Evolutionary conservation across 2,329 filamentous ascomycete species (phyloP).

Genomic region (Diaporthe ampelina): DNA sequence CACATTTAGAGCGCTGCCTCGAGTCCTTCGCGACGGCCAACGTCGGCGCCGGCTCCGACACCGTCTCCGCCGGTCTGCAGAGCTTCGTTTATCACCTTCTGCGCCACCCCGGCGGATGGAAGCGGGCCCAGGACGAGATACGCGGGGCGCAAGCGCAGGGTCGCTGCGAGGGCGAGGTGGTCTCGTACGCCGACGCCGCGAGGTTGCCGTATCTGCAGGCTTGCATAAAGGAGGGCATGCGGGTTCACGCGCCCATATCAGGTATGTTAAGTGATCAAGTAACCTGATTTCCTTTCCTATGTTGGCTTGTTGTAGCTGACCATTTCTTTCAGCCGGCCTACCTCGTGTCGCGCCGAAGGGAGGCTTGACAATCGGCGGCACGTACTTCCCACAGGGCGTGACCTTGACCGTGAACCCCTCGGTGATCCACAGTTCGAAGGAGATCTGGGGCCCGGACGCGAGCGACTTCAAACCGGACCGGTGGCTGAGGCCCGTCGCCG

Average conservation of each 20-base stretch:
- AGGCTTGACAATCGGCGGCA: slow-evolving; percentile 48
- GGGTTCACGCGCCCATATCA: slow-evolving; percentile 44
- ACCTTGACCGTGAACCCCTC: slow-evolving; percentile 46
- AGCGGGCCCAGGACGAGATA: slow-evolving; percentile 45
- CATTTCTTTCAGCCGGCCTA: slow-evolving; percentile 40
- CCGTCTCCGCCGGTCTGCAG: slow-evolving; percentile 45
- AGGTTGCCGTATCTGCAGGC: slow-evolving; percentile 52
- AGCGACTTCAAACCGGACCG: slow-evolving; percentile 45
- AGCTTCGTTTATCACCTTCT: slow-evolving; percentile 48
- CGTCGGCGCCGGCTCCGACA: slow-evolving; percentile 46
- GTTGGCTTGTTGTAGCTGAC: not conserved
- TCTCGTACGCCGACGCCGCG: slow-evolving; percentile 48
- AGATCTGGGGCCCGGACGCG: slow-evolving; percentile 45
- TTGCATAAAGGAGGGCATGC: slow-evolving; percentile 52
- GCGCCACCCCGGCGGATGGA: slow-evolving; percentile 43
- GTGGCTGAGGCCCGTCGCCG: slow-evolving; percentile 43
- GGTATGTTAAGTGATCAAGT: not conserved
- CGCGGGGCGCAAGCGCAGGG: slow-evolving; percentile 41
- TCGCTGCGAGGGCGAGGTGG: slow-evolving; percentile 40
- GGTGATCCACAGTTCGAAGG: slow-evolving; percentile 48
- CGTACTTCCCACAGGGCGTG: slow-evolving; percentile 48
- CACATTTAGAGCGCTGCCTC: slow-evolving; percentile 33
- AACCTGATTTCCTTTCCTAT: not conserved
- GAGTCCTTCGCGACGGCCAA: slow-evolving; percentile 42
- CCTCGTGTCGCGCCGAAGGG: slow-evolving; percentile 48